These are phyloP conservation scores for Mesotaenium endlicherianum DNA, from an alignment of 139 green algal species.

Conservation along the genomic window DNA sequence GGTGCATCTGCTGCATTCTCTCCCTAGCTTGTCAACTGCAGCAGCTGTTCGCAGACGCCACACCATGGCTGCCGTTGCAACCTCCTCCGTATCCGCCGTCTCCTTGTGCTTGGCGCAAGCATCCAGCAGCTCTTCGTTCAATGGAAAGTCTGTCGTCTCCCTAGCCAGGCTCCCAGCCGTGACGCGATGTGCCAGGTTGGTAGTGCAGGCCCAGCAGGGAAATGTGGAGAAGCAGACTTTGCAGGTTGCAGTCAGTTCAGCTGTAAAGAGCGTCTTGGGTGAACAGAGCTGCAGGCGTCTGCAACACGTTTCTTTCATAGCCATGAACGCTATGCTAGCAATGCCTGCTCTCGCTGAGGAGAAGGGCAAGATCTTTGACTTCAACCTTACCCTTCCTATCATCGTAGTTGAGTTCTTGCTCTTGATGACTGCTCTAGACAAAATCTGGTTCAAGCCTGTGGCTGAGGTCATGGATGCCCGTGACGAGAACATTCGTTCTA, in stretches of 20 bases:
- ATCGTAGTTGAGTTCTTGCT: conserved; percentile 59
- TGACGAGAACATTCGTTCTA: conserved; percentile 56
- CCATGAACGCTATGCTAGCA: conserved; percentile 16
- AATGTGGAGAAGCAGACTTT: not conserved
- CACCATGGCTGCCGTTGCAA: too few species aligned
- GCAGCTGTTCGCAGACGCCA: too few species aligned
- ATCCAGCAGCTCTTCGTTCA: not conserved
- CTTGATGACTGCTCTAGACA: conserved; percentile 64
- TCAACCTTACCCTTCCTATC: conserved; percentile 64
- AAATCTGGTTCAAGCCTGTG: conserved; percentile 61
- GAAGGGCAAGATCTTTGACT: conserved; percentile 64
- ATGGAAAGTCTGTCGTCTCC: not conserved
- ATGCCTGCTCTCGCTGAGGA: conserved; percentile 46
- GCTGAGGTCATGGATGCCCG: conserved; percentile 60
- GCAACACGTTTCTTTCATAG: not conserved
- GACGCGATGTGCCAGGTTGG: not conserved
- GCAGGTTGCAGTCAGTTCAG: too few species aligned
- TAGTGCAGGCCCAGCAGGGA: not conserved
- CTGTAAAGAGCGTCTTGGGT: conserved; percentile 12
- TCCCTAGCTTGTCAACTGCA: too few species aligned
- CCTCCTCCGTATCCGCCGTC: too few species aligned
- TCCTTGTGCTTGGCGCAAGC: too few species aligned
- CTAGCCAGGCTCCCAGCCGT: not conserved
- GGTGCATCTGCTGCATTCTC: too few species aligned
- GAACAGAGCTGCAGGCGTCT: not conserved